These are phyloP conservation scores for Sporothrix pseudoabietina DNA, from an alignment of 2,329 filamentous ascomycete genomes.

Conservation along the genomic window DNA sequence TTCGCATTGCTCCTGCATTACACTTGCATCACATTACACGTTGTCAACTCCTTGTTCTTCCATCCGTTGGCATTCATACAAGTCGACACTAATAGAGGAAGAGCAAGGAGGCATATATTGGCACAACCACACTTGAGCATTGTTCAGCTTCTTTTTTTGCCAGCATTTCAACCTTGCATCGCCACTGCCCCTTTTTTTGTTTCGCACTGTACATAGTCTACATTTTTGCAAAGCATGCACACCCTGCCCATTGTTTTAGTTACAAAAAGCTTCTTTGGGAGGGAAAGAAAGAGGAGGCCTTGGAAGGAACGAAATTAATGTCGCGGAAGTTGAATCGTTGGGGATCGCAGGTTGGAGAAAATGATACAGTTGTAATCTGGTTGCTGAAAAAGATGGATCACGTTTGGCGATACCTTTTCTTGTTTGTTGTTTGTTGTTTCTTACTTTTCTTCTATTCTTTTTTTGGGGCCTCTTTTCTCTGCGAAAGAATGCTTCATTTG, in stretches of 20 bases:
- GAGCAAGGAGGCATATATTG: neutral
- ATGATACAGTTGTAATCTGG: neutral
- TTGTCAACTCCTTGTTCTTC: neutral
- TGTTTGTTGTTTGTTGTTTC: neutral
- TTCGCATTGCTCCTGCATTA: neutral
- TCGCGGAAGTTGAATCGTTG: neutral
- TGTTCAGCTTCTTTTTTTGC: neutral
- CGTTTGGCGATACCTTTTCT: neutral
- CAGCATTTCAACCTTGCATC: neutral
- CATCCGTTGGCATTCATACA: neutral
- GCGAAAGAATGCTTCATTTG: neutral
- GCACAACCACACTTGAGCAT: neutral
- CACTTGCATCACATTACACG: neutral
- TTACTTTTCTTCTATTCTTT: neutral
- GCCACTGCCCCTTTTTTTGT: neutral
- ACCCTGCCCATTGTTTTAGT: neutral
- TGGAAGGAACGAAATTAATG: neutral
- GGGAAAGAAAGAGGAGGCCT: too few relatives aligned
- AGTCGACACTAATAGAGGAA: neutral
- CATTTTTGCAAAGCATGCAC: neutral
- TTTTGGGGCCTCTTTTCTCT: neutral
- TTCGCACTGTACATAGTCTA: constrained; percentile 6
- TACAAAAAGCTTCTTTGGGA: neutral
- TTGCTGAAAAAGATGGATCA: neutral
- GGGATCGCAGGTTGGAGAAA: neutral